phyloP scores from a whole-genome alignment of 106 monocot genomes.

The Allium cepa region DNA sequence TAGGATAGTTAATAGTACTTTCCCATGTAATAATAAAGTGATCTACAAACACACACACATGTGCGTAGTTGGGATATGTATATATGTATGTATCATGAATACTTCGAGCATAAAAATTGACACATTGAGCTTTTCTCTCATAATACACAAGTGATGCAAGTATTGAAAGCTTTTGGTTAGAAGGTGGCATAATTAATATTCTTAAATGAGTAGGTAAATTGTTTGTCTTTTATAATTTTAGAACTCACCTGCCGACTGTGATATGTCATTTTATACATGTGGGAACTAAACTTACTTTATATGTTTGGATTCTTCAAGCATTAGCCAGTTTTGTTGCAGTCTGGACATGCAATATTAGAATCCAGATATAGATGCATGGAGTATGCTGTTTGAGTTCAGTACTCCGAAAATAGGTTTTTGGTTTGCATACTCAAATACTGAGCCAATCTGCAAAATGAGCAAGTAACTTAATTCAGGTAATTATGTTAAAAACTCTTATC shows the following conservation, averaged over 20 bases:
- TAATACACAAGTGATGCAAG: constrained; percentile 2
- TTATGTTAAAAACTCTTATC: too few relatives aligned
- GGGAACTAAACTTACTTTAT: background rate
- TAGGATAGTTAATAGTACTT: background rate
- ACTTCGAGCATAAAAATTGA: too few relatives aligned
- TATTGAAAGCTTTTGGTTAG: background rate
- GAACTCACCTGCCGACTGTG: background rate
- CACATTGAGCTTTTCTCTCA: background rate
- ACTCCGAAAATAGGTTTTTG: constrained; percentile 87
- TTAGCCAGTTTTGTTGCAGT: too few relatives aligned
- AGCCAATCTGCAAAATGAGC: constrained; percentile 53
- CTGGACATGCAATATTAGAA: too few relatives aligned
- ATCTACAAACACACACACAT: too few relatives aligned
- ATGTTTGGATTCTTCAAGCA: too few relatives aligned
- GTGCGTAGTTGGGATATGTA: too few relatives aligned
- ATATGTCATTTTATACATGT: background rate
- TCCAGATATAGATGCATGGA: constrained; percentile 79
- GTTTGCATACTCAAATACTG: constrained; percentile 76
- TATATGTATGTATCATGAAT: too few relatives aligned
- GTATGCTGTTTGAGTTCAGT: constrained; percentile 56
- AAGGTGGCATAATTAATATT: background rate
- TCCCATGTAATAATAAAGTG: background rate
- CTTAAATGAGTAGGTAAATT: background rate
- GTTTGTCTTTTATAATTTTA: background rate
- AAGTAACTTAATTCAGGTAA: too few relatives aligned